Evolutionary conservation across 1,284 basidiomycete species (phyloP), one percentile per base, ranked within the genome.

Genomic region (Trichosporon sp.): DNA sequence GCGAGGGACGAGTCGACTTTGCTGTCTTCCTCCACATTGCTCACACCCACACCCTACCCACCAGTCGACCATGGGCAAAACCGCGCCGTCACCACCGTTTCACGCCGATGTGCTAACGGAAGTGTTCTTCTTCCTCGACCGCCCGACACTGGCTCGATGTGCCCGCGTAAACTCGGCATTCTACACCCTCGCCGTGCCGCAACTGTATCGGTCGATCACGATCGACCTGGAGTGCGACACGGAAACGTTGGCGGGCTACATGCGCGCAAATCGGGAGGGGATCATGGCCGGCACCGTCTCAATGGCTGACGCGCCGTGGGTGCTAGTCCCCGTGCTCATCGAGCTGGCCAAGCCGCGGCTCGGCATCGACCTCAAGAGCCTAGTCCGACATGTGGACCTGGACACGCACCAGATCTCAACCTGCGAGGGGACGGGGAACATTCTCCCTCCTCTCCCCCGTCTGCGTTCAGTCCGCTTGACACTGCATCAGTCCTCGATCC

Each of bases 131-230:
- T 63, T 35, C 59, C 59, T 63, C 31, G 59, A 63, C 59, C 14
- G 11, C 11, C 14, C 14, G 6, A n/a, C 59, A 8, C 32, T 63
- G 12, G 31, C 59, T 0, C 59, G 59, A 0, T 51, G 46, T 8
- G 37, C 63, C 4, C 40, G 59, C 14, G 63, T 65, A 32, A 69
- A 69, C 68, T 65, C 63, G 12, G 35, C 68, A 4, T 69, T 51
- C 35, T 69, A 69, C 63, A 46, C 31, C 6, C 46, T 32, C 6
- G 46, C 68, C 21, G 37, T 56, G 1, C 68, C 68, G 3, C 63
- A 16, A 6, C 48, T 69, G 6, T 69, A 65, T 21, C 63, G 63
- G 19, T 35, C 59, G 16, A 35, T 63, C 14, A 16, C 14, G 6
- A 63, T 63, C 4, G 59, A 63, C 7, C 59, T 37, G 2, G 59